phyloP scores from a whole-genome alignment of 179 eudicot genomes.

The Corrigiola litoralis region DNA sequence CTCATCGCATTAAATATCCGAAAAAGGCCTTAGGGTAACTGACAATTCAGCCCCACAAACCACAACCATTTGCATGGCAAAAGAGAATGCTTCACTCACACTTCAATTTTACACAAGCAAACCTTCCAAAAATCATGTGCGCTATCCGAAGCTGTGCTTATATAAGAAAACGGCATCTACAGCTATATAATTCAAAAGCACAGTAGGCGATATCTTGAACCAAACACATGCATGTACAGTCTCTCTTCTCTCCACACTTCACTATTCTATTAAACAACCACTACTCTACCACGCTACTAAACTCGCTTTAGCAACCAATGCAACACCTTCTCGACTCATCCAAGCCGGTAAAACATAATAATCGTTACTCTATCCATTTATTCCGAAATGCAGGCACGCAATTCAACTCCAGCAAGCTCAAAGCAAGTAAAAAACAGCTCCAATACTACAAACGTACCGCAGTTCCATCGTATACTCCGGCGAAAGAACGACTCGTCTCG shows the following conservation, averaged over 20 bases:
- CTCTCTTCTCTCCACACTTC: background rate
- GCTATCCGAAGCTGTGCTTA: no score
- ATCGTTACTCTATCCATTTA: no score
- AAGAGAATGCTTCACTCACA: no score
- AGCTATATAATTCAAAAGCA: no score
- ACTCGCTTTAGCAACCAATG: no score
- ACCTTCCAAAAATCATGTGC: no score
- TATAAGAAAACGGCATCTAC: no score
- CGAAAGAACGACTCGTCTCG: conserved; percentile 84
- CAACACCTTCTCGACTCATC: background rate
- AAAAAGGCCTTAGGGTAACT: background rate
- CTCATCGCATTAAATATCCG: background rate
- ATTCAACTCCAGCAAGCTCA: background rate
- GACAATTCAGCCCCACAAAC: background rate
- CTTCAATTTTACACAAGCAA: no score
- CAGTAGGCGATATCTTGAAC: background rate
- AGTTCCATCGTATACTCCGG: conserved; percentile 70
- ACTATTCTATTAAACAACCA: background rate
- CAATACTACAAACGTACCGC: conserved; percentile 51
- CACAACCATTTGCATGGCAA: background rate
- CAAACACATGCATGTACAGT: background rate
- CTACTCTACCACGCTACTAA: background rate
- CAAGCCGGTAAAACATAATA: background rate
- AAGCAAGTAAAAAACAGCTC: background rate
- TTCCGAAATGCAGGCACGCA: background rate